These are phyloP conservation scores for Lasiodiplodia gonubiensis DNA, from an alignment of 2,329 filamentous ascomycete genomes.

Conservation along the genomic window DNA sequence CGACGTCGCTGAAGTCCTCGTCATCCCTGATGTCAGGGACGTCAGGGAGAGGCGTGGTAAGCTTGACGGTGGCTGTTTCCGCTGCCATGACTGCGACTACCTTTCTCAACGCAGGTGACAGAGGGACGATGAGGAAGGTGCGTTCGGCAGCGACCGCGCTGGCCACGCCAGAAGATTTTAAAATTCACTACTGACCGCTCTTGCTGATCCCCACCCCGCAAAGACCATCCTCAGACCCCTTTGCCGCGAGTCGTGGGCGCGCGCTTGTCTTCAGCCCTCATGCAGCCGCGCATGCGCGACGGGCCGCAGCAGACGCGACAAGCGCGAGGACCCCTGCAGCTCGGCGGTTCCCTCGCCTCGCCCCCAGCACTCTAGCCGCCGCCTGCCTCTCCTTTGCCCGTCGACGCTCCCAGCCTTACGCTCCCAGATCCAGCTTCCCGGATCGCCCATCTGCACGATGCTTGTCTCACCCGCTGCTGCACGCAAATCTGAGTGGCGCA, in stretches of 20 bases:
- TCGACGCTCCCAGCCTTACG: neutral
- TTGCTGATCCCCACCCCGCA: conserved; percentile 16
- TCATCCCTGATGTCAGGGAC: conserved; percentile 64
- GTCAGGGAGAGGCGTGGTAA: conserved; percentile 33
- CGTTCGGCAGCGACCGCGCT: neutral
- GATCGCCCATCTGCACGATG: conserved; percentile 4
- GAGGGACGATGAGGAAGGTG: conserved; percentile 21
- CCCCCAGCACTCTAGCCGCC: neutral
- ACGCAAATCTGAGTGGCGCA: neutral
- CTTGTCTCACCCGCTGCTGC: conserved; percentile 5
- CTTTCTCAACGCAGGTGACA: neutral
- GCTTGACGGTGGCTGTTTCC: conserved; percentile 24
- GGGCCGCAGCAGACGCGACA: neutral
- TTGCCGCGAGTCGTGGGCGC: neutral
- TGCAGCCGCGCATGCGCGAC: neutral
- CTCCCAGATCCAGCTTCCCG: neutral
- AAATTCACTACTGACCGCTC: conserved; percentile 19
- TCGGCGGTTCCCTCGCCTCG: neutral
- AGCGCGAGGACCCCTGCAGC: neutral
- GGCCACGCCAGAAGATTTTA: conserved; percentile 17
- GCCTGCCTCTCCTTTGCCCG: neutral
- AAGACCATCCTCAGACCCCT: neutral
- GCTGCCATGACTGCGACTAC: conserved; percentile 20
- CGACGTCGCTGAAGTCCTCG: conserved; percentile 67
- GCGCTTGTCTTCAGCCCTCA: neutral